phyloP scores from a whole-genome alignment of 768 basidiomycete genomes.

The Suillus ampliporus region DNA sequence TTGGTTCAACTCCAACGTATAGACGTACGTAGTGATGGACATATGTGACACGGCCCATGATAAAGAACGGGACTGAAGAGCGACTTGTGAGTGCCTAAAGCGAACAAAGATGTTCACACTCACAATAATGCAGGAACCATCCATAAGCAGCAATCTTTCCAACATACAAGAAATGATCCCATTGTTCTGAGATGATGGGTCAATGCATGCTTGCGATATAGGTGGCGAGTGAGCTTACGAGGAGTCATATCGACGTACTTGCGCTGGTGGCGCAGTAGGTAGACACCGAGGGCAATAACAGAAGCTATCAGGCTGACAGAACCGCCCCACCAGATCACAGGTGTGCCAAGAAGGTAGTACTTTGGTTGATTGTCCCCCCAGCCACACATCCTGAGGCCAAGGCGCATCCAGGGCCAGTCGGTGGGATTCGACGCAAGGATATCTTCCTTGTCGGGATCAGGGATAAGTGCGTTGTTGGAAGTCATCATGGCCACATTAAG shows the following conservation, averaged over 20 bases:
- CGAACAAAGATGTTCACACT: conserved; percentile 31
- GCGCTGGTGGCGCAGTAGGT: conserved; percentile 83
- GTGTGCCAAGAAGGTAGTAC: conserved; percentile 94
- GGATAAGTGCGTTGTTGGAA: conserved; percentile 96
- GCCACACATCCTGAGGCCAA: conserved; percentile 96
- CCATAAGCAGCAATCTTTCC: conserved; percentile 90
- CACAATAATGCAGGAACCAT: conserved; percentile 91
- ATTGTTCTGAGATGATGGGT: conserved; percentile 62
- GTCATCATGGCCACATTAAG: conserved; percentile 99
- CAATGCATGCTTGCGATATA: background rate
- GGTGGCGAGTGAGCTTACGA: conserved; percentile 51
- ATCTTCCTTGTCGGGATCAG: conserved; percentile 98
- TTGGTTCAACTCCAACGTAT: background rate
- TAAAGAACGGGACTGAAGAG: conserved; percentile 84
- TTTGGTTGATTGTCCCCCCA: conserved; percentile 90
- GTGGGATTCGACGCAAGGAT: conserved; percentile 91
- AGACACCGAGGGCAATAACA: conserved; percentile 59
- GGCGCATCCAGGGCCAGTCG: conserved; percentile 92
- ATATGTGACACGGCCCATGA: conserved; percentile 98
- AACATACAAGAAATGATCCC: conserved; percentile 94
- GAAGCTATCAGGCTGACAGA: conserved; percentile 66
- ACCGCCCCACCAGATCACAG: conserved; percentile 90
- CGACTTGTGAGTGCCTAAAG: conserved; percentile 3
- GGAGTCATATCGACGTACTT: conserved; percentile 92
- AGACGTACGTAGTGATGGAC: conserved; percentile 90